Conservation (phyloP, 495 filamentous ascomycete species). For the Coniosporium apollinis region DNA sequence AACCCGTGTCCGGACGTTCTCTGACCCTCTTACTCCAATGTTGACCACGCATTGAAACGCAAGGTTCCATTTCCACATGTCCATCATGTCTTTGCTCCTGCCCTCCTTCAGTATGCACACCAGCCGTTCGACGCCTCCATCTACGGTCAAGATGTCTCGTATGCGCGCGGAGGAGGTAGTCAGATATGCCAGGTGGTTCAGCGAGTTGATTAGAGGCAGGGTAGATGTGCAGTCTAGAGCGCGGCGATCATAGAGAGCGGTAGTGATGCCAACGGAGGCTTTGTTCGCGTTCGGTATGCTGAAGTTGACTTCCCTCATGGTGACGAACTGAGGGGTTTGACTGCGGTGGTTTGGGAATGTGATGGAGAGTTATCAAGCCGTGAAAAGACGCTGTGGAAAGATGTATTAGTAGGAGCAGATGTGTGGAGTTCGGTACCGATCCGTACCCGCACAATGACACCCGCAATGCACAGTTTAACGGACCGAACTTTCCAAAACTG, state of each 20-base stretch:
- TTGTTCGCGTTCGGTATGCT: constrained; percentile 99
- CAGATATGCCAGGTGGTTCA: constrained; percentile 95
- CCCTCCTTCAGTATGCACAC: constrained; percentile 97
- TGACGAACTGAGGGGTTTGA: constrained; percentile 18
- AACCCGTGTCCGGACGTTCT: constrained; percentile 79
- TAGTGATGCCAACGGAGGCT: constrained; percentile 97
- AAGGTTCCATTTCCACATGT: constrained; percentile 99
- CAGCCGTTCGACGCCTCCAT: constrained; percentile 90
- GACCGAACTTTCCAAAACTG: no score
- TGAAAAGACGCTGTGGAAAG: no score
- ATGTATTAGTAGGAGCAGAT: no score
- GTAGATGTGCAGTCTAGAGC: constrained; percentile 97
- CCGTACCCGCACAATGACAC: no score
- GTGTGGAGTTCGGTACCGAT: no score
- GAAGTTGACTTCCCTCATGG: constrained; percentile 98
- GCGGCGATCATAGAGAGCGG: constrained; percentile 90
- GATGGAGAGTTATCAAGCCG: no score
- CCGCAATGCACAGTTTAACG: no score
- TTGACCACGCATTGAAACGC: constrained; percentile 98
- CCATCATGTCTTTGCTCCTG: constrained; percentile 92
- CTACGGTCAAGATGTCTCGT: constrained; percentile 90
- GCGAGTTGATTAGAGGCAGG: constrained; percentile 88
- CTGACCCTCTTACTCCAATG: constrained; percentile 90
- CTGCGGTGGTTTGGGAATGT: no score
- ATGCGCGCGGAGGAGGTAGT: constrained; percentile 98